Conservation (phyloP, 164 flowering plant species). For the Cinnamomum chago region DNA sequence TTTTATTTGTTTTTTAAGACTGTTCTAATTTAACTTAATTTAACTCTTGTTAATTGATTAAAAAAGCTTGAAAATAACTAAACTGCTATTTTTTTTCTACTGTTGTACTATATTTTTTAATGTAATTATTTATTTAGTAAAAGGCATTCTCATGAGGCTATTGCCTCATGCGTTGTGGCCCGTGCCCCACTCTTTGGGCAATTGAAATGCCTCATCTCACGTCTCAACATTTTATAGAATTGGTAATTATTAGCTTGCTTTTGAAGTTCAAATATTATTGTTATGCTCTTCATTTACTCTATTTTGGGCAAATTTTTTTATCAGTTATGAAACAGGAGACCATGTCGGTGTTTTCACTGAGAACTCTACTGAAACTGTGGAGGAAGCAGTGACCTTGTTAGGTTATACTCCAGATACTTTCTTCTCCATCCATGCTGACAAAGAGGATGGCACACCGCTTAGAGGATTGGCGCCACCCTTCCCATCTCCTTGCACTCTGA, state of each 20-base stretch:
- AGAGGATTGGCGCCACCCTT: slow-evolving; percentile 85
- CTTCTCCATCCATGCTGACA: slow-evolving; percentile 74
- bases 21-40: too few species aligned
- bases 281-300: background rate
- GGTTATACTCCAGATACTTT: slow-evolving; percentile 59
- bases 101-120: too few species aligned
- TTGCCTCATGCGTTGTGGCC: too few species aligned
- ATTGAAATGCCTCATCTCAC: too few species aligned
- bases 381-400: slow-evolving; percentile 67
- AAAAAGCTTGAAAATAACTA: too few species aligned
- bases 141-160: too few species aligned
- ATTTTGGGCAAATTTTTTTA: background rate
- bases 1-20: too few species aligned
- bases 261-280: background rate
- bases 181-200: too few species aligned
- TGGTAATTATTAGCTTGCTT: background rate
- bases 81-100: too few species aligned
- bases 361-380: slow-evolving; percentile 63
- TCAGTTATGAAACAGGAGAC: slow-evolving; percentile 83
- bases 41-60: too few species aligned
- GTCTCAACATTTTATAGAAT: background rate
- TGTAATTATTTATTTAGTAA: too few species aligned
- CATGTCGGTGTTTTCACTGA: slow-evolving; percentile 94
- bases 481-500: slow-evolving; percentile 75
- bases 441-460: slow-evolving; percentile 82